Evolutionary conservation across 169 alveolate genomes (phyloP), one percentile per base, ranked within the genome.

Genomic region (Cryptosporidium viatorum): DNA sequence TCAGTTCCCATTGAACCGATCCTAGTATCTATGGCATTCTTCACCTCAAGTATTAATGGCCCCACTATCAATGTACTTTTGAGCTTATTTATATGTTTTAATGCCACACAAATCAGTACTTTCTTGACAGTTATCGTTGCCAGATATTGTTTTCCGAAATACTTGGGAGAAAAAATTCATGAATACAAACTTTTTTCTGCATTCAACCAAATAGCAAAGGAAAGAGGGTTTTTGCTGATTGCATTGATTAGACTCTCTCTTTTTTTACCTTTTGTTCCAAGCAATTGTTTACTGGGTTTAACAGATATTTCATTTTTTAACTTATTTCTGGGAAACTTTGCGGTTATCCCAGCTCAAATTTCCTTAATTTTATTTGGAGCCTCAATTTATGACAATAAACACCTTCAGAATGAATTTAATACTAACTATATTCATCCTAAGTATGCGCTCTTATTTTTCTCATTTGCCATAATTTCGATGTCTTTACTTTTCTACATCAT

Each of bases 1-100:
- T 80, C 65, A 3, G 33, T 80, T 3, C 89, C 89, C 12, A 41
- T 80, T 55, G 89, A 80, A 8, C 89, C 89, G 2, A 62, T 80
- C 33, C n/a, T 59, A 31, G 43, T 80, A 18, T 65, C 89, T 26
- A 67, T 52, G 75, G 71, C 89, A 10, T 80, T 48, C 33, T 80
- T 80, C 10, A 26, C 62, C 12, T 80, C 80, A 0, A 80, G 62
- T 18, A 39, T 67, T 16, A 45, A 80, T 26, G 89, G 80, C 14
- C 39, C 41, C 16, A 18, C 31, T 35, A 6, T 65, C 5, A 80
- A 67, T 21, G 51, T 8, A n/a, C 12, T 67, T 45, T 35, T 80
- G 37, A 62, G 60, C 33, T 18, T 80, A 48, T 29, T 43, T 12
- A 80, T 80, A n/a, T 29, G 62, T 16, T 41, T 80, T 48, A 29